These are phyloP conservation scores for Ceratocystis destructans DNA, from an alignment of 2,329 filamentous ascomycete genomes.

Conservation along the genomic window DNA sequence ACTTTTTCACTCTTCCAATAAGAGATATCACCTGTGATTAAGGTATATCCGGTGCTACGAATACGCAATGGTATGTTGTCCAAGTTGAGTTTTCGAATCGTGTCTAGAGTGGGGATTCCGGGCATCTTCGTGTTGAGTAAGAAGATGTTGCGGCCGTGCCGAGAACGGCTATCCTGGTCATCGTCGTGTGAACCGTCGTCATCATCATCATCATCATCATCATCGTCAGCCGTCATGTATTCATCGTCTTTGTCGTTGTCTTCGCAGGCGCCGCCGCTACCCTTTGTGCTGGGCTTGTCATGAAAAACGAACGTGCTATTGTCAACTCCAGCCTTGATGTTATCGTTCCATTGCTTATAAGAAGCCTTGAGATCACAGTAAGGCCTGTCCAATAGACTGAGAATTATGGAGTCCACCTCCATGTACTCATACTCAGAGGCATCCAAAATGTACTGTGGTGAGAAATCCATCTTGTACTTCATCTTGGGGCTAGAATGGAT, in stretches of 20 bases:
- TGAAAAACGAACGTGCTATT: conserved; percentile 9
- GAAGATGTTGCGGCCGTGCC: conserved; percentile 21
- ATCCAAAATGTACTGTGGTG: conserved; percentile 60
- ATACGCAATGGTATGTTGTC: conserved; percentile 45
- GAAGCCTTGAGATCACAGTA: not conserved
- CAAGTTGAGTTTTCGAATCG: conserved; percentile 43
- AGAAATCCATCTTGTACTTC: conserved; percentile 71
- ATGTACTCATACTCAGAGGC: conserved; percentile 52
- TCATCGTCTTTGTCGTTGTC: conserved; percentile 10
- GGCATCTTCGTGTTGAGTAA: conserved; percentile 53
- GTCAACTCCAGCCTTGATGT: not conserved
- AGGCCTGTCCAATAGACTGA: not conserved
- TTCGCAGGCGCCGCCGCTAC: conserved; percentile 12
- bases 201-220: conserved; percentile 22
- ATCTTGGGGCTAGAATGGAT: conserved; percentile 73
- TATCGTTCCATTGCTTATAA: not conserved
- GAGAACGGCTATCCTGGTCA: not conserved
- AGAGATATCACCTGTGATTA: conserved; percentile 38
- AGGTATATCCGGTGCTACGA: conserved; percentile 27
- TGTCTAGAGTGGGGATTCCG: conserved; percentile 43
- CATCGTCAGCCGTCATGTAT: conserved; percentile 1
- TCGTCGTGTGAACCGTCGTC: conserved; percentile 10
- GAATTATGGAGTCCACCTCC: conserved; percentile 33
- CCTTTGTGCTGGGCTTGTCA: conserved; percentile 25
- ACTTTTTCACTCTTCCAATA: conserved; percentile 45